Evolutionary conservation across 495 filamentous ascomycete species (phyloP).

Genomic region (Delitschia confertaspora): DNA sequence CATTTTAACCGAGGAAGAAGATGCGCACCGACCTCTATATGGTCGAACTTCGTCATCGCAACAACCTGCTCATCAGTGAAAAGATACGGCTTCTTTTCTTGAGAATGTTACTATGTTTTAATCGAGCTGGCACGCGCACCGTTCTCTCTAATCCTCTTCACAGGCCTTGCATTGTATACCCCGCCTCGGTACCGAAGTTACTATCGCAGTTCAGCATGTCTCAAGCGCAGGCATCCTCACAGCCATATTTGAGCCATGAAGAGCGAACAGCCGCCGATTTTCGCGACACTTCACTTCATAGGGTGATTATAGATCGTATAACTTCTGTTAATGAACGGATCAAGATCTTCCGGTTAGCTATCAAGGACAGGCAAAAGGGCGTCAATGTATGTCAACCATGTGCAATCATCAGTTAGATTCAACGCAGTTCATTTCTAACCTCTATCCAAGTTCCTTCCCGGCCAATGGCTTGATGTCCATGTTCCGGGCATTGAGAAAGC

Average conservation of each 20-base stretch:
- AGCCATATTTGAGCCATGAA: constrained; percentile 36
- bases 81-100: too few relatives aligned
- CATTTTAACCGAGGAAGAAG: too few relatives aligned
- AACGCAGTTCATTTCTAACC: constrained; percentile 11
- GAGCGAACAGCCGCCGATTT: constrained; percentile 66
- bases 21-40: too few relatives aligned
- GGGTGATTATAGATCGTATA: constrained; percentile 18
- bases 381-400: constrained; percentile 24
- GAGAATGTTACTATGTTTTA: too few relatives aligned
- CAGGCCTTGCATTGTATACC: too few relatives aligned
- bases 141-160: background rate
- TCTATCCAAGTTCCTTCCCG: constrained; percentile 56
- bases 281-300: constrained; percentile 43
- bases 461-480: constrained; percentile 87
- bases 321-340: constrained; percentile 40
- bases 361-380: constrained; percentile 14
- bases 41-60: too few relatives aligned
- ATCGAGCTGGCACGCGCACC: too few relatives aligned
- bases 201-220: constrained; percentile 2
- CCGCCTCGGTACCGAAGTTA: too few relatives aligned
- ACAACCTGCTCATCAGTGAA: too few relatives aligned
- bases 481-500: constrained; percentile 56
- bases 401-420: too few relatives aligned
- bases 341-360: constrained; percentile 15
- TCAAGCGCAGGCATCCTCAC: constrained; percentile 2